A percentile compares a stretch with the other conserved stretches of the same genome.
phyloP scores from a whole-genome alignment of 345 rosid genomes.

The Aethionema arabicum region DNA sequence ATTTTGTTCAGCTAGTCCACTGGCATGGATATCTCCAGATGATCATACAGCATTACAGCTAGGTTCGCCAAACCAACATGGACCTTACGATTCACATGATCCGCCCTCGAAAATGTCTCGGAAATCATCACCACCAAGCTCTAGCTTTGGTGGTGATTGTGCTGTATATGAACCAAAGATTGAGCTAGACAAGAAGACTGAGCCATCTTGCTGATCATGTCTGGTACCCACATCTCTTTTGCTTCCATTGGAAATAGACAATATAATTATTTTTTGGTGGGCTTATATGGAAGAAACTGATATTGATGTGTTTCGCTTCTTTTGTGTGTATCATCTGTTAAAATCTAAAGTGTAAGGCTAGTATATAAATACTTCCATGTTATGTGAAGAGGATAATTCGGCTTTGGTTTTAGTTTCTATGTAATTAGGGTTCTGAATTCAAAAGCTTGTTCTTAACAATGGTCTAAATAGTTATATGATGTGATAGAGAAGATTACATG shows the following conservation, averaged over 20 bases:
- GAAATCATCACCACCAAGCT: neutral
- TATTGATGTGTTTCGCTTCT: slow-evolving; percentile 19
- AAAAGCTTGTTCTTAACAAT: no score
- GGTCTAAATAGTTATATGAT: no score
- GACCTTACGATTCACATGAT: slow-evolving; percentile 2
- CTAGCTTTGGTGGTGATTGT: neutral
- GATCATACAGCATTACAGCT: slow-evolving; percentile 38
- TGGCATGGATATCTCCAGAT: slow-evolving; percentile 47
- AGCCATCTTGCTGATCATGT: slow-evolving; percentile 12
- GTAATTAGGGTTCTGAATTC: no score
- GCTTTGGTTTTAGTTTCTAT: neutral
- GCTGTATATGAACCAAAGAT: neutral
- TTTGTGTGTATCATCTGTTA: slow-evolving; percentile 23
- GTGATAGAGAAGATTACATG: no score
- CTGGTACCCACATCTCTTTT: slow-evolving; percentile 8
- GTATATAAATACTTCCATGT: neutral
- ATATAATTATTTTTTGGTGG: neutral
- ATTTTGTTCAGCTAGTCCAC: slow-evolving; percentile 45
- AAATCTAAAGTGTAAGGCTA: slow-evolving; percentile 8
- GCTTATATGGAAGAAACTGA: slow-evolving; percentile 17
- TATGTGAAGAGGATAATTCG: neutral
- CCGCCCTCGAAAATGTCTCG: slow-evolving; percentile 21
- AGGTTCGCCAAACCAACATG: slow-evolving; percentile 27
- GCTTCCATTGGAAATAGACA: neutral
- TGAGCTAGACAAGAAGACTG: slow-evolving; percentile 25